Conservation (phyloP, 2,329 filamentous ascomycete species). For the Ophiostoma piceae region DNA sequence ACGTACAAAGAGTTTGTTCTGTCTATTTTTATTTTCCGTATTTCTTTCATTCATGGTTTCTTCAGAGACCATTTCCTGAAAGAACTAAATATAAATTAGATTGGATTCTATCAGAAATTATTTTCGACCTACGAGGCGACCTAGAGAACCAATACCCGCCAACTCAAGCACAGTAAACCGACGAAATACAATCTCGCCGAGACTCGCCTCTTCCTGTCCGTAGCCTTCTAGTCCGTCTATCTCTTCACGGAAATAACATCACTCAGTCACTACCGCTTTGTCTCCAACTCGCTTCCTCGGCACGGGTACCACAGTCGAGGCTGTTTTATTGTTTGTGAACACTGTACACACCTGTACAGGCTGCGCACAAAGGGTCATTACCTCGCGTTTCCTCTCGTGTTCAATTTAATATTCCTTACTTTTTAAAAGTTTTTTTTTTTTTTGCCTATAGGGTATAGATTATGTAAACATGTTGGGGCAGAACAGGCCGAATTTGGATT, state of each 20-base stretch:
- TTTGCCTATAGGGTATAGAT: neutral
- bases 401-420: neutral
- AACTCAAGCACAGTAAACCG: no score
- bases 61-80: no score
- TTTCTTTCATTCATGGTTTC: neutral
- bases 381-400: conserved; percentile 11
- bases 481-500: neutral
- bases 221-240: neutral
- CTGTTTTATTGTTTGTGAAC: neutral
- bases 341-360: neutral
- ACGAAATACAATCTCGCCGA: no score
- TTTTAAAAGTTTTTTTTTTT: no score
- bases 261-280: neutral
- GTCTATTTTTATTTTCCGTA: neutral
- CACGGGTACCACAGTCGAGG: conserved; percentile 3
- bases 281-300: neutral
- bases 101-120: neutral
- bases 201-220: neutral
- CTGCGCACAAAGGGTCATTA: neutral
- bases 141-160: no score
- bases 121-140: no score
- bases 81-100: no score
- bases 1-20: no score
- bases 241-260: neutral
- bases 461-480: neutral